A percentile compares a stretch with the other conserved stretches of the same genome.
These are phyloP conservation scores for Bondarzewia mesenterica DNA, from an alignment of 1,284 basidiomycete species.

Conservation along the genomic window DNA sequence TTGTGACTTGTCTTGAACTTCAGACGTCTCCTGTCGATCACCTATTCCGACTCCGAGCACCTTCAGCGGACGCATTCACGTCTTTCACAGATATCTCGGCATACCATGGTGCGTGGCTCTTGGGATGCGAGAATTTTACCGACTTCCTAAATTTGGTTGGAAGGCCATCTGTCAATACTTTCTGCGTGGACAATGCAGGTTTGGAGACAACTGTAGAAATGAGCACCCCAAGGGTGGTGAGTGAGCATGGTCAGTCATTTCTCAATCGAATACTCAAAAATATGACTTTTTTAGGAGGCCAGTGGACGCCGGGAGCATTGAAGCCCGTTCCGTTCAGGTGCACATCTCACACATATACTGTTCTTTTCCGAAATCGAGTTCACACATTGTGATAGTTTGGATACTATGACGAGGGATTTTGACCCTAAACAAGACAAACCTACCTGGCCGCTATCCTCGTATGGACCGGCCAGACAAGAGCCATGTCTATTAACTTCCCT, in stretches of 20 bases:
- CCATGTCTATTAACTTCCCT: conserved; percentile 59
- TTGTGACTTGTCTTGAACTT: too few relatives aligned
- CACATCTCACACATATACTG: conserved; percentile 7
- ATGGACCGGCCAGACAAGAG: conserved; percentile 73
- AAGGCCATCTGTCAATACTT: conserved; percentile 53
- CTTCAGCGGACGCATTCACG: too few relatives aligned
- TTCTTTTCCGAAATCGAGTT: neutral
- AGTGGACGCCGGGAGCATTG: conserved; percentile 28
- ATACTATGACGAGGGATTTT: conserved; percentile 55
- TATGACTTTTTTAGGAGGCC: conserved; percentile 26
- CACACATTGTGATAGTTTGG: conserved; percentile 34
- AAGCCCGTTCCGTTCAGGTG: conserved; percentile 12
- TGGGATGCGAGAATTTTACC: neutral
- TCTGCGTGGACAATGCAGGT: conserved; percentile 60
- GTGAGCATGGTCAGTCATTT: conserved; percentile 24
- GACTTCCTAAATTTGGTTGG: neutral
- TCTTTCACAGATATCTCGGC: neutral
- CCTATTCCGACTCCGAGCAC: too few relatives aligned
- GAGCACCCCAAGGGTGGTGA: conserved; percentile 44
- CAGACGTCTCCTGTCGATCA: too few relatives aligned
- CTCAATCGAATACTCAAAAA: conserved; percentile 22
- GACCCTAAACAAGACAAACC: conserved; percentile 56
- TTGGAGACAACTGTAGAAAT: conserved; percentile 60
- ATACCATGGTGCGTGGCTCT: neutral
- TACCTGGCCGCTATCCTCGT: conserved; percentile 76